Evolutionary conservation across 805 yeast species (phyloP).

Genomic region (Candida odintsovae): DNA sequence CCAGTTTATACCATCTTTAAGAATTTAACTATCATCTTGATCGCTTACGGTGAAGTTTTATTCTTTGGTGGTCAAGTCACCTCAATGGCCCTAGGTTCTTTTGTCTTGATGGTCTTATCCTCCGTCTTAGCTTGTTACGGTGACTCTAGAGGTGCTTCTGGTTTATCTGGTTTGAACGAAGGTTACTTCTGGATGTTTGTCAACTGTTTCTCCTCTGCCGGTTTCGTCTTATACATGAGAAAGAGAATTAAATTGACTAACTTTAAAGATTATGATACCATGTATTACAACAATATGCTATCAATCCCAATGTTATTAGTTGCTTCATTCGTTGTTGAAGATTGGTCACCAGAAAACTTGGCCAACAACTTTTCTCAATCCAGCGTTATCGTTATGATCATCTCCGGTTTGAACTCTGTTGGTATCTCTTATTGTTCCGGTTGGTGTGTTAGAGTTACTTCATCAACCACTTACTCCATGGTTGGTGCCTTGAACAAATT

Average conservation of each 20-base stretch:
- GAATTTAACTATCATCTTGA: conserved; percentile 91
- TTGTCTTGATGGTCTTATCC: conserved; percentile 87
- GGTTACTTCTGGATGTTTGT: conserved; percentile 97
- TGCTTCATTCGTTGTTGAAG: conserved; percentile 76
- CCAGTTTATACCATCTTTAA: conserved; percentile 98
- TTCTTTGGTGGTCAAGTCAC: conserved; percentile 96
- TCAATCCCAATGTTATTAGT: conserved; percentile 84
- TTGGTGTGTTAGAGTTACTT: conserved; percentile 99
- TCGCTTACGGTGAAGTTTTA: conserved; percentile 96
- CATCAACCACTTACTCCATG: conserved; percentile 98
- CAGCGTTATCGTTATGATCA: conserved; percentile 73
- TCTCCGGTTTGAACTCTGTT: conserved; percentile 91
- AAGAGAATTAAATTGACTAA: conserved; percentile 96
- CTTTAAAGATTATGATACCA: conserved; percentile 95
- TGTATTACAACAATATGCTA: conserved; percentile 94
- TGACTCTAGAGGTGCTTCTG: conserved; percentile 40
- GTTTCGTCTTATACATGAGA: conserved; percentile 92
- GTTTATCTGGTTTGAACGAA: conserved; percentile 38
- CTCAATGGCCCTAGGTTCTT: conserved; percentile 83
- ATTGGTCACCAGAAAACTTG: conserved; percentile 85
- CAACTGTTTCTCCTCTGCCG: conserved; percentile 92
- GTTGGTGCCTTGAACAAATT: conserved; percentile 98
- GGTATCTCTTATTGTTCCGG: conserved; percentile 99
- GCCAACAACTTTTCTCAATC: conserved; percentile 67
- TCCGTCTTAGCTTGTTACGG: conserved; percentile 96